These are phyloP conservation scores for Yamagishiella unicocca DNA, from an alignment of 139 green algal species.

Conservation along the genomic window DNA sequence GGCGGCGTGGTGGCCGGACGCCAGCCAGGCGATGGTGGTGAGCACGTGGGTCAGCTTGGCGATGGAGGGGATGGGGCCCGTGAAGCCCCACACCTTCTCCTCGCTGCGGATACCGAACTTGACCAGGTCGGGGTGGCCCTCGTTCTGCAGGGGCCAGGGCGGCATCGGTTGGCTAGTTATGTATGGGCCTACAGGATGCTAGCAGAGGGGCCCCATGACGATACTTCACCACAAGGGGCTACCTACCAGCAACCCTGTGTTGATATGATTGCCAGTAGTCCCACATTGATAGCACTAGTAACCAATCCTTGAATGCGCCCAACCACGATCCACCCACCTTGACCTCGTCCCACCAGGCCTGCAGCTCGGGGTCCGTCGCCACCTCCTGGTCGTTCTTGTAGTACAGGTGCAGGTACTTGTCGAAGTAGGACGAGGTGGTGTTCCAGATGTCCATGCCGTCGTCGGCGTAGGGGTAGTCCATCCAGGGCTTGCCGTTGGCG, in stretches of 20 bases:
- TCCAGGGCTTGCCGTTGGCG: background rate
- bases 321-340: slow-evolving; percentile 43
- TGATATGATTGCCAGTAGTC: too few relatives aligned
- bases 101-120: background rate
- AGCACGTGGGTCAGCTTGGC: slow-evolving; percentile 49
- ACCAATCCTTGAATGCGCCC: too few relatives aligned
- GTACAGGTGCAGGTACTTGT: slow-evolving; percentile 58
- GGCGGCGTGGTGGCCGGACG: slow-evolving; percentile 62
- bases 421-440: slow-evolving; percentile 41
- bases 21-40: slow-evolving; percentile 61
- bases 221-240: too few relatives aligned
- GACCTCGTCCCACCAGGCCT: slow-evolving; percentile 62
- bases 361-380: slow-evolving; percentile 54
- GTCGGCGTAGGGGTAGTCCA: slow-evolving; percentile 67
- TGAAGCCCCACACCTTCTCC: slow-evolving; percentile 40
- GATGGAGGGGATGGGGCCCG: slow-evolving; percentile 27
- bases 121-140: slow-evolving; percentile 49
- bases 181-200: too few relatives aligned
- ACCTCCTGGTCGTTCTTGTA: slow-evolving; percentile 53
- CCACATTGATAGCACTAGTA: too few relatives aligned
- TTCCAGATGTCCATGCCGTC: slow-evolving; percentile 50
- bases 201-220: too few relatives aligned
- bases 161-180: too few relatives aligned
- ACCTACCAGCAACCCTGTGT: too few relatives aligned
- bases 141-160: background rate